Base-by-base conservation (phyloP, 106 monocot genomes). In the Dioscorea zingiberensis region DNA sequence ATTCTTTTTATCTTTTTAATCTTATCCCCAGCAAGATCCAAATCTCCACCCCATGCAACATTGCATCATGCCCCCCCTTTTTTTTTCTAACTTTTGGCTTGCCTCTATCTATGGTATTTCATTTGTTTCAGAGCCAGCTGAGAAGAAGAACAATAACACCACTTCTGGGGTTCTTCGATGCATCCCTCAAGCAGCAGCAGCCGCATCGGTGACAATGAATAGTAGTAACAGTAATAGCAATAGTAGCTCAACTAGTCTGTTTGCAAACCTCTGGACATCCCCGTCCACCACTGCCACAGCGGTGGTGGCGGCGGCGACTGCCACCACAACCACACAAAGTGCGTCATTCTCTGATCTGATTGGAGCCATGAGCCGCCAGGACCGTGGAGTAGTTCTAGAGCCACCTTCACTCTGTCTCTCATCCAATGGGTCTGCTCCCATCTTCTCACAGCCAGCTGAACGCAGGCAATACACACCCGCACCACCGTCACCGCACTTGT, bases 351-450 rank as follows among this genome's bases (percentile, higher is more conserved):
- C 65, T 12, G 82, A 78, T 59, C 72, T 78, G 23, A 74, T 78
- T 3, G 74, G 70, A 1, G 68, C 67, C 18, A 59, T 76, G 71
- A 67, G 58, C 58, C 62, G 56, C 10, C 57, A 54, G 17, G 69
- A 70, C 13, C 59, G 27, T 15, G 4, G 55, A 1, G 25, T 59
- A n/a, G 14, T 51, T 16, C 51, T 51, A 18, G 77, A 76, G 12
- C 64, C 82, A 15, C 60, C 76, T 1, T 82, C 82, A 19, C 78
- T 86, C 3, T 82, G 75, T 58, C 78, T 86, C 18, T 73, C 85
- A 1, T 73, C 76, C 47, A 70, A 48, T 16, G 47, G 53, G 1
- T 59, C 69, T 15, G 28, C 55, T 16, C 27, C 76, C 7, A 47
- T 69, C 1, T 76, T 64, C 45, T 16, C 28, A 15, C 74, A 56